Base-by-base conservation (phyloP, 441 rosid genomes). In the Corymbia citriodora region DNA sequence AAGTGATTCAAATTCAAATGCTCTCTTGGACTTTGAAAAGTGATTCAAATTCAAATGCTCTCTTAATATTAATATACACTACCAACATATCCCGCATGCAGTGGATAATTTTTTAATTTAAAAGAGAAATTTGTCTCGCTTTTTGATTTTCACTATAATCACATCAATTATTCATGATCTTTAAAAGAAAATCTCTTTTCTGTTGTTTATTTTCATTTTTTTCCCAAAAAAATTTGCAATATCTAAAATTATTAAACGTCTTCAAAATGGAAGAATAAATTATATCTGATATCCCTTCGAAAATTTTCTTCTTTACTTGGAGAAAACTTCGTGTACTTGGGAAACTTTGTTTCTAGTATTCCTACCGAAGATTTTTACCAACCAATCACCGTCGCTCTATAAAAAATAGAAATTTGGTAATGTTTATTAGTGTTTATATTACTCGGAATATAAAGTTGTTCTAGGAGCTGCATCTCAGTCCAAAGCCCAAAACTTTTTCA, bases 21-120 rank as follows among this genome's bases (percentile, higher is more conserved):
- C 45, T 70, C 45, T 65, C 36, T 63, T 29, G 25, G 23, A 33
- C 4, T 33, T 70, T 0, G 25, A 70, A 11, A 18, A 18, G 23
- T 18, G 81, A 11, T 18, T 70, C 48, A 5, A 33, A 16, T 70
- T 70, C 23, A 33, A 70, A 33, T 70, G 81, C 45, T 70, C 45
- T 65, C 36, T 63, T 29, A 63, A 63, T 63, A 63, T 29, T 29
- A 17, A 63, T 31, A 2, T 31, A 4, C 10, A 68, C 45, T 16
- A 0, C 7, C 15, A 31, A 63, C 4, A 29, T 63, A 8, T 29
- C 0, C 33, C 9, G 29, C 17, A 1, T 6, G 70, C 1, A 6
- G 6, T 23, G 14, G 29, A 59, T 65, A 31, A 68, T 0, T 65
- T 65, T 65, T 40, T 65, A 15, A n/a, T 1, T 65, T 68, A 8